These are phyloP conservation scores for Salvia sclarea DNA, from an alignment of 305 asterid genomes.

Conservation along the genomic window DNA sequence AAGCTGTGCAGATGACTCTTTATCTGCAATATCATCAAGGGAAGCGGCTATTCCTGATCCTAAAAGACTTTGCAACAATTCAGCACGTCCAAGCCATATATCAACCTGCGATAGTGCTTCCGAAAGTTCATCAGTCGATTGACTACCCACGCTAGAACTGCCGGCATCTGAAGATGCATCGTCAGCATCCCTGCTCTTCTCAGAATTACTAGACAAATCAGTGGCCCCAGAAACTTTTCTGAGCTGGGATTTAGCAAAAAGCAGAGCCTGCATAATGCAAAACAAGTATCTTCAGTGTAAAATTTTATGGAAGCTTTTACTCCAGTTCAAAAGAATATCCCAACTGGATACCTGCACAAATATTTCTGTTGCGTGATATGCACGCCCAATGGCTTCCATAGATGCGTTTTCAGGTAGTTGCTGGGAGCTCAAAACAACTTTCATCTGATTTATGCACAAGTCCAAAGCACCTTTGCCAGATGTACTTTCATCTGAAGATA, in stretches of 20 bases:
- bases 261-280: constrained; percentile 62
- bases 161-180: constrained; percentile 95
- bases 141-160: constrained; percentile 91
- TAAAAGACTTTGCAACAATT: constrained; percentile 91
- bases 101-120: constrained; percentile 84
- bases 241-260: constrained; percentile 86
- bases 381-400: constrained; percentile 92
- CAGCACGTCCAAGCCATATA: constrained; percentile 93
- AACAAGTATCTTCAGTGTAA: constrained; percentile 28
- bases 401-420: constrained; percentile 88
- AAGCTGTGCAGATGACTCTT: constrained; percentile 85
- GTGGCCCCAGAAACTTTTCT: constrained; percentile 77
- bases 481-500: constrained; percentile 81
- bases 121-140: constrained; percentile 83
- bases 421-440: constrained; percentile 74
- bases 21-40: constrained; percentile 95
- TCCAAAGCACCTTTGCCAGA: constrained; percentile 95
- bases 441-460: constrained; percentile 89
- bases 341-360: constrained; percentile 77
- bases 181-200: constrained; percentile 76
- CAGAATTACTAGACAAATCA: constrained; percentile 76
- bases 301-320: constrained; percentile 11
- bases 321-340: constrained; percentile 28
- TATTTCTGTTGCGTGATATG: constrained; percentile 97
- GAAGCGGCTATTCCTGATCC: constrained; percentile 99